A percentile compares a stretch with the other conserved stretches of the same genome.
Evolutionary conservation across 2,329 filamentous ascomycete genomes (phyloP).

Genomic region (Keithomyces neogunnii): DNA sequence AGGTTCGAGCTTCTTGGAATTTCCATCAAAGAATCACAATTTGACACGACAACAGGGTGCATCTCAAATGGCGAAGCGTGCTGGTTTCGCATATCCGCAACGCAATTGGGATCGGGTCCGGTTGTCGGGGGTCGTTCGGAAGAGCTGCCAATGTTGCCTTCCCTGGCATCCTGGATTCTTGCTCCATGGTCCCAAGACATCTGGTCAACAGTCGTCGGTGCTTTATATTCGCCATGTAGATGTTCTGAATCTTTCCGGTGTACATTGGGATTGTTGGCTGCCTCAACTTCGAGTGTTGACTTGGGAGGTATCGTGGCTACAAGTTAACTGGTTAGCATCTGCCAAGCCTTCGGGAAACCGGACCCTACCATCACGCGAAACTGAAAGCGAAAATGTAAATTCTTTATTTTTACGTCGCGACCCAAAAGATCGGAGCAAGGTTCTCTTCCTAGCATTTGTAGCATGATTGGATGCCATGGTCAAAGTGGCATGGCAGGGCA

Average conservation of each 20-base stretch:
- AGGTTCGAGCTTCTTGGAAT: neutral
- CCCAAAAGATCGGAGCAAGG: conserved; percentile 18
- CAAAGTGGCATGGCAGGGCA: conserved; percentile 5
- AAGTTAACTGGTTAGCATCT: neutral
- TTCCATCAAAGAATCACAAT: neutral
- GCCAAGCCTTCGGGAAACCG: neutral
- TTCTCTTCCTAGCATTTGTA: conserved; percentile 23
- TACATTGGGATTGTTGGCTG: neutral
- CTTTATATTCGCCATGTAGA: neutral
- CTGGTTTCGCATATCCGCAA: neutral
- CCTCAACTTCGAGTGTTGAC: neutral
- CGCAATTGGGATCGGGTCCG: neutral
- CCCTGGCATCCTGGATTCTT: neutral
- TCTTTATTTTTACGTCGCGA: conserved; percentile 17
- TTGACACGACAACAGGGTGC: conserved; percentile 5
- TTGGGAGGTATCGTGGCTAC: neutral
- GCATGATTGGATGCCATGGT: conserved; percentile 17
- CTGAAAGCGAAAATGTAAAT: conserved; percentile 9
- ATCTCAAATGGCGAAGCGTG: conserved; percentile 7
- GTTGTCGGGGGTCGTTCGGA: neutral
- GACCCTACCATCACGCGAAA: conserved; percentile 12
- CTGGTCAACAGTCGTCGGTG: neutral
- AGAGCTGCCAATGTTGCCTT: neutral
- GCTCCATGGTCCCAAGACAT: neutral
- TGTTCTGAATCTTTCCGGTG: neutral